phyloP scores from a whole-genome alignment of 2,329 filamentous ascomycete species.

The Graphilbum sp. region DNA sequence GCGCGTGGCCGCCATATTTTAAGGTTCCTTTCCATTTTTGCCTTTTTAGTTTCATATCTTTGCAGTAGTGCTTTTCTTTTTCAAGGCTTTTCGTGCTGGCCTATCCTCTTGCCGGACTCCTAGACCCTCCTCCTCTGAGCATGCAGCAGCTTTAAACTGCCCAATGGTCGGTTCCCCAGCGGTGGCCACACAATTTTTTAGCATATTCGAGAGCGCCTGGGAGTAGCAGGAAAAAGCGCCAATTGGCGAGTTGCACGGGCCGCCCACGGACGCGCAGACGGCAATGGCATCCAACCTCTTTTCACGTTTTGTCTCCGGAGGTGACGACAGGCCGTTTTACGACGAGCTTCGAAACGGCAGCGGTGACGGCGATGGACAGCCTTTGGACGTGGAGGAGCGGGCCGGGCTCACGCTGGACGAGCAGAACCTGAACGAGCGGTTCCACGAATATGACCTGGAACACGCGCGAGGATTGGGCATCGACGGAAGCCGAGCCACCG shows the following conservation, averaged over 20 bases:
- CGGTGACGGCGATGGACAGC: slow-evolving; percentile 14
- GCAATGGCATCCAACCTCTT: slow-evolving; percentile 32
- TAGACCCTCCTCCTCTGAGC: too few species aligned
- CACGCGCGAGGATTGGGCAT: slow-evolving; percentile 23
- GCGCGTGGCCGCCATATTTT: too few species aligned
- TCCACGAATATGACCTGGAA: slow-evolving; percentile 33
- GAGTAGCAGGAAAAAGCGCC: too few species aligned
- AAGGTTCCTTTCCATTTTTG: too few species aligned
- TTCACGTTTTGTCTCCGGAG: slow-evolving; percentile 22
- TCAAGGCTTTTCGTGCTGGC: neutral
- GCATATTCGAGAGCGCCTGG: too few species aligned
- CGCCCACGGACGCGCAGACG: too few species aligned
- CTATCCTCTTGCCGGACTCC: neutral
- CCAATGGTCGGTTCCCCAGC: too few species aligned
- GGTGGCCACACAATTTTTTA: too few species aligned
- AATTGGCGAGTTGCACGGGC: too few species aligned
- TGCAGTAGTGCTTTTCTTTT: too few species aligned
- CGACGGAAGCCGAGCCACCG: slow-evolving; percentile 28
- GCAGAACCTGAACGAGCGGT: slow-evolving; percentile 34
- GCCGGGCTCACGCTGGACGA: slow-evolving; percentile 31
- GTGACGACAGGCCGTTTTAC: slow-evolving; percentile 29
- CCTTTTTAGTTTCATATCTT: too few species aligned
- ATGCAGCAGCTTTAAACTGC: too few species aligned
- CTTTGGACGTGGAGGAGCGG: slow-evolving; percentile 26
- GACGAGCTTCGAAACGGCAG: slow-evolving; percentile 27